A percentile compares a stretch with the other conserved stretches of the same genome.
Conservation (phyloP, 225 moss, liverwort and hornwort species). For the Straminergon stramineum region DNA sequence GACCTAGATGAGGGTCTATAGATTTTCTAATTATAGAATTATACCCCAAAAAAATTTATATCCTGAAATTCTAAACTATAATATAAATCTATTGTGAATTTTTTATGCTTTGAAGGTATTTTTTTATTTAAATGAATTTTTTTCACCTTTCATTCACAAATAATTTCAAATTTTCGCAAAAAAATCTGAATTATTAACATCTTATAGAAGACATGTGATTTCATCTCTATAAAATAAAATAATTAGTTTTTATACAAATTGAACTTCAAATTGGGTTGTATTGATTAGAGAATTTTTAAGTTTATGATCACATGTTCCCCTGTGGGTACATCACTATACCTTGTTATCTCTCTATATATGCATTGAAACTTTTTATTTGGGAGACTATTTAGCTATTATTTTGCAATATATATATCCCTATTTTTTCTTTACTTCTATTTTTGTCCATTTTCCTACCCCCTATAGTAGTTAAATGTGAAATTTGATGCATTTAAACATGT, state of each 20-base stretch:
- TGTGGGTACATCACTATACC: no score
- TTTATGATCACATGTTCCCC: no score
- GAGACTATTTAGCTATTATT: no score
- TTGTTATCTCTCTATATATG: no score
- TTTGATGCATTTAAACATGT: no score
- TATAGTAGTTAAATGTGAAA: no score
- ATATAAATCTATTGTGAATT: background rate
- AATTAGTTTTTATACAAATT: background rate
- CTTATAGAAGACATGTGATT: background rate
- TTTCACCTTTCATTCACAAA: background rate
- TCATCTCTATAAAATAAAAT: background rate
- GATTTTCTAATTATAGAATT: background rate
- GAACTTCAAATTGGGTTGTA: background rate
- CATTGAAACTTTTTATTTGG: no score
- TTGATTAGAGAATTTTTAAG: background rate
- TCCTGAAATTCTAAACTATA: background rate
- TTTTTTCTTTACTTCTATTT: no score
- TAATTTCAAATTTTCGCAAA: background rate
- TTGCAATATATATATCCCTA: no score
- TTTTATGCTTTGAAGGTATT: background rate
- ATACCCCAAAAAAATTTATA: background rate
- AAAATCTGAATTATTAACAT: no score
- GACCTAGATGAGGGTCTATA: background rate
- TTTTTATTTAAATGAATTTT: background rate
- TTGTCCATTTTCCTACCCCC: no score